Base-by-base conservation (phyloP, 179 eudicot species). In the Spergularia azorica region DNA sequence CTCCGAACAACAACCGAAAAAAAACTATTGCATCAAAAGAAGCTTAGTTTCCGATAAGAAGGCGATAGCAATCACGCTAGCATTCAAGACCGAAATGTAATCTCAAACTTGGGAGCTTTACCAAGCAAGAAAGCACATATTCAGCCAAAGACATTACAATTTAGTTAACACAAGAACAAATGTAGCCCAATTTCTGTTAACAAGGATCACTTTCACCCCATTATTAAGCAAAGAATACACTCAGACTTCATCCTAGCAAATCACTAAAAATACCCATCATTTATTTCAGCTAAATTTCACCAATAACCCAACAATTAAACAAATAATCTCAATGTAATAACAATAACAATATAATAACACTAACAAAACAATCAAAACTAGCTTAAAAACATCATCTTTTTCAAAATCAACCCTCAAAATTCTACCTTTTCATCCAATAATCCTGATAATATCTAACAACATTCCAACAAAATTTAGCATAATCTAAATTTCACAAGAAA, bases 201-300 rank as follows among this genome's bases (percentile, higher is more conserved):
- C 0, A 38, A 67, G 63, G 59, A 67, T 73, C 73, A 68, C 84
- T 76, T 81, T 64, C 77, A 26, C 70, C 77, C 62, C 71, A 65
- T 51, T 36, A 58, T n/a, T 64, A 76, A 67, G 83, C 64, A 81
- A 81, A 72, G 80, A 76, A 81, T 81, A 76, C 61, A 14, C 70
- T 54, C 1, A 70, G 50, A 63, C 55, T 71, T 76, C 52, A 55
- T 71, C 57, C 62, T 10, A 75, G 8, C 56, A n/a, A 46, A 14
- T 54, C 2, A 61, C 54, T 69, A 0, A 4, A 63, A 46, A 12
- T 32, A 81, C 12, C 15, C 60, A 51, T 26, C 58, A 65, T 1
- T 65, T 65, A 50, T 39, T 18, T 39, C 60, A 52, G 32, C 57
- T 10, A 20, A 20, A 8, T 26, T 50, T 32, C 61, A 54, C 21